Evolutionary conservation across 2,329 filamentous ascomycete genomes (phyloP).

Genomic region (Curvularia hawaiiensis): DNA sequence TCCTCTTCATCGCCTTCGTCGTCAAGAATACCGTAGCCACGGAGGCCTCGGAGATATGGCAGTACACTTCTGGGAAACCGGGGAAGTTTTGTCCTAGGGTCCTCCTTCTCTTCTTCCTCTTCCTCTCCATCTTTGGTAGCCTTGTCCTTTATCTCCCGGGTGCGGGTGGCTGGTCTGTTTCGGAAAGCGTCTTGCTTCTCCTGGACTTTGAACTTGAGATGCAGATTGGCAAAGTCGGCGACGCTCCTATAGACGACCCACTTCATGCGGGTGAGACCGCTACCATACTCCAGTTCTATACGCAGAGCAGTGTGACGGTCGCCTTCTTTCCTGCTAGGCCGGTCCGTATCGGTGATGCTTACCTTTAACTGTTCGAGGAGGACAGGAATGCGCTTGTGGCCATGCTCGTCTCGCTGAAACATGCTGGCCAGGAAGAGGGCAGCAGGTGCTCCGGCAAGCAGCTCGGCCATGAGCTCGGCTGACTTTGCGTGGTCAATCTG

Average conservation of each 20-base stretch:
- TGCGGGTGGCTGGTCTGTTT: constrained; percentile 54
- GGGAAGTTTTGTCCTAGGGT: constrained; percentile 75
- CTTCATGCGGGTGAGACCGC: constrained; percentile 92
- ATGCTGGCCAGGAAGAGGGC: constrained; percentile 95
- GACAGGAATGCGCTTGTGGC: constrained; percentile 92
- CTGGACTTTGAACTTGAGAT: constrained; percentile 90
- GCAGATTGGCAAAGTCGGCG: constrained; percentile 88
- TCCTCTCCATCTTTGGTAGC: constrained; percentile 25
- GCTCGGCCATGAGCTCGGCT: constrained; percentile 92
- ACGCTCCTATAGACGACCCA: constrained; percentile 91
- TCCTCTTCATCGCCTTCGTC: constrained; percentile 82
- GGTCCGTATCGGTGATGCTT: constrained; percentile 78
- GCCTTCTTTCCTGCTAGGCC: constrained; percentile 33
- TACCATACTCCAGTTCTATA: constrained; percentile 95
- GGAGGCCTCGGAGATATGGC: constrained; percentile 82
- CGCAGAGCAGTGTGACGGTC: constrained; percentile 83
- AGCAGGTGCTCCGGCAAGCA: constrained; percentile 89
- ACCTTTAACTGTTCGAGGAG: constrained; percentile 94
- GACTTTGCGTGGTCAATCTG: constrained; percentile 94
- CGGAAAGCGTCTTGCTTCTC: constrained; percentile 83
- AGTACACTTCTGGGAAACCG: constrained; percentile 89
- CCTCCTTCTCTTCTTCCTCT: constrained; percentile 60
- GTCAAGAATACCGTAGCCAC: constrained; percentile 63
- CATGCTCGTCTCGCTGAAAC: constrained; percentile 96
- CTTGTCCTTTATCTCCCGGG: constrained; percentile 26